These are phyloP conservation scores for Aspergillus quadrilineatus DNA, from an alignment of 2,329 filamentous ascomycete genomes.

Conservation along the genomic window DNA sequence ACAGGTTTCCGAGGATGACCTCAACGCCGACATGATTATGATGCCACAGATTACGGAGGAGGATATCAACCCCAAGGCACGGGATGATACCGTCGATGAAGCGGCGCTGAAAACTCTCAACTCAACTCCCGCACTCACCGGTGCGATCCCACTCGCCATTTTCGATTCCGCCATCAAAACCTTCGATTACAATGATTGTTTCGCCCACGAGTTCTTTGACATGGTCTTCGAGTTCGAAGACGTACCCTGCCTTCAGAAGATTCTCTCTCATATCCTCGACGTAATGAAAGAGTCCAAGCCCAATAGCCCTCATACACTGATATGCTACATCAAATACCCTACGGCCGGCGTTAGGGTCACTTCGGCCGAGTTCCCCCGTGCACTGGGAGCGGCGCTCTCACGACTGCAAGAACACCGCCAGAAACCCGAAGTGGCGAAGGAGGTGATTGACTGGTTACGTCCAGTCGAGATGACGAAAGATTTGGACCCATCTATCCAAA, in stretches of 20 bases:
- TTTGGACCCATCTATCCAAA: slow-evolving; percentile 54
- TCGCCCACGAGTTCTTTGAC: slow-evolving; percentile 76
- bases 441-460: slow-evolving; percentile 51
- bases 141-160: slow-evolving; percentile 90
- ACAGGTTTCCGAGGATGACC: slow-evolving; percentile 40
- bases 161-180: slow-evolving; percentile 84
- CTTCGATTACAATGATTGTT: slow-evolving; percentile 63
- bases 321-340: slow-evolving; percentile 70
- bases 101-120: slow-evolving; percentile 63
- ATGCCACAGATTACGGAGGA: slow-evolving; percentile 61
- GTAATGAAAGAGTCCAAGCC: slow-evolving; percentile 62
- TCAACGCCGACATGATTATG: slow-evolving; percentile 57
- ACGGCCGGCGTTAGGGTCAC: slow-evolving; percentile 63
- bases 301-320: slow-evolving; percentile 61
- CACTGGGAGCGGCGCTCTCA: slow-evolving; percentile 64
- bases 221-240: slow-evolving; percentile 70
- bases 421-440: slow-evolving; percentile 44
- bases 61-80: slow-evolving; percentile 57
- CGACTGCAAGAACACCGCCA: slow-evolving; percentile 57
- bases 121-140: slow-evolving; percentile 77
- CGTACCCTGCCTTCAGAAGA: slow-evolving; percentile 62
- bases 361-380: slow-evolving; percentile 70
- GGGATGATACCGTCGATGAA: slow-evolving; percentile 54
- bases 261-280: slow-evolving; percentile 71
- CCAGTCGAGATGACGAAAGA: slow-evolving; percentile 46